Evolutionary conservation across 2,329 filamentous ascomycete species (phyloP).

Genomic region (Teratosphaeria zuluensis): DNA sequence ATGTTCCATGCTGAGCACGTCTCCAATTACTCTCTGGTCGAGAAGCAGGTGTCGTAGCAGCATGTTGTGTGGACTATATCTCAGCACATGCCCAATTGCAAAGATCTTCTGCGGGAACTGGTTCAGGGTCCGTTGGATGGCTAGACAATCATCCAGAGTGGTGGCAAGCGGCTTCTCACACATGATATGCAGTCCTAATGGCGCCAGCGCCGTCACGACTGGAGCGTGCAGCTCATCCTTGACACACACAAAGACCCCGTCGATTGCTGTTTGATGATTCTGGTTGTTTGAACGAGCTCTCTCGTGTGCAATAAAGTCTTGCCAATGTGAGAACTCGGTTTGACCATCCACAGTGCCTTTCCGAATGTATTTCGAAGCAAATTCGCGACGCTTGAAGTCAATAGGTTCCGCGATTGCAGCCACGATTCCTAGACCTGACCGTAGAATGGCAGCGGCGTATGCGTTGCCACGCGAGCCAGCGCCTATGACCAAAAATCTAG

Average conservation of each 20-base stretch:
- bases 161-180: constrained; percentile 92
- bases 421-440: constrained; percentile 57
- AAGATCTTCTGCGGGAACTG: constrained; percentile 47
- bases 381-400: constrained; percentile 60
- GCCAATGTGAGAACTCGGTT: constrained; percentile 59
- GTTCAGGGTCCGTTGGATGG: constrained; percentile 40
- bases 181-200: constrained; percentile 67
- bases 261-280: constrained; percentile 39
- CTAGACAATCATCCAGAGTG: constrained; percentile 65
- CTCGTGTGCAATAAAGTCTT: constrained; percentile 67
- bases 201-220: constrained; percentile 64
- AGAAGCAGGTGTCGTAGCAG: constrained; percentile 69
- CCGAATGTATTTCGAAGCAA: constrained; percentile 70
- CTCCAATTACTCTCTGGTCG: constrained; percentile 66
- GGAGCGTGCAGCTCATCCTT: constrained; percentile 82
- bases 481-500: constrained; percentile 67
- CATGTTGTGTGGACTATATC: constrained; percentile 90
- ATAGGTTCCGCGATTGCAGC: constrained; percentile 74
- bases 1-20: constrained; percentile 78
- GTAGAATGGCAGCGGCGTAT: constrained; percentile 61
- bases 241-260: constrained; percentile 61
- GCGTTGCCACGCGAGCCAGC: constrained; percentile 69
- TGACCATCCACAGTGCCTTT: constrained; percentile 45
- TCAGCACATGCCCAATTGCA: constrained; percentile 84
- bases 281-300: constrained; percentile 42